Base-by-base conservation (phyloP, 1,284 basidiomycete genomes). In the Cryptococcus neoformans region DNA sequence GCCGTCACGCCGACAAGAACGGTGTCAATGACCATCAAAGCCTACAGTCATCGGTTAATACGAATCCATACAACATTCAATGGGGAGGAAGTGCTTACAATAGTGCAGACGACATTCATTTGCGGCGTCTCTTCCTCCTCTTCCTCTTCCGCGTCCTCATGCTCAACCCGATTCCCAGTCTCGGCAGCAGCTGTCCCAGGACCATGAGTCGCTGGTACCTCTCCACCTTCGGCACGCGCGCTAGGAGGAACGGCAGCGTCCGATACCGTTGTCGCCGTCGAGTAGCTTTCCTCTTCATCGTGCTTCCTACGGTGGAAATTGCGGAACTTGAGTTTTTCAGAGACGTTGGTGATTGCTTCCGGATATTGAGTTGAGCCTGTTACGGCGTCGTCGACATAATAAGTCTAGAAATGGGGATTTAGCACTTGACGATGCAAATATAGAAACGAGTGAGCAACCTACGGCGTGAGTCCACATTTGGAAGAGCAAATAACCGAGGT, bases 381-480 rank as follows among this genome's bases (percentile, higher is more conserved):
- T 50, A 57, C 59, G 44, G 60, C 62, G 53, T 72, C 73, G 49
- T 83, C 82, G 48, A 81, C 66, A 70, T 90, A 94, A 6, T 93
- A 79, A 39, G 81, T 75, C 64, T 65, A 9, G 44, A n/a, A 28
- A 21, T 1, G 3, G 45, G 38, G n/a, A n/a, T 9, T 10, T 49
- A 47, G 41, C 34, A 28, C 28, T 28, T 28, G 28, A 4, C 28
- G 28, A 12, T 9, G 16, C 9, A n/a, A 10, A 35, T 17, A 9
- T 8, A 36, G 7, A 44, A 48, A 9, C 41, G 28, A 34, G 39
- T 16, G 35, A 39, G 57, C 28, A 4, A 28, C 69, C 56, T 55
- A 69, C 69, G 1, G 87, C 83, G 77, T 95, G 92, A 0, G 90
- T 89, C 74, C 85, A 90, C 9, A 95, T 84, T 72, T 93, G 90